Evolutionary conservation across 345 rosid species (phyloP), one percentile per base, ranked within the genome.

Genomic region (Stellera chamaejasme): DNA sequence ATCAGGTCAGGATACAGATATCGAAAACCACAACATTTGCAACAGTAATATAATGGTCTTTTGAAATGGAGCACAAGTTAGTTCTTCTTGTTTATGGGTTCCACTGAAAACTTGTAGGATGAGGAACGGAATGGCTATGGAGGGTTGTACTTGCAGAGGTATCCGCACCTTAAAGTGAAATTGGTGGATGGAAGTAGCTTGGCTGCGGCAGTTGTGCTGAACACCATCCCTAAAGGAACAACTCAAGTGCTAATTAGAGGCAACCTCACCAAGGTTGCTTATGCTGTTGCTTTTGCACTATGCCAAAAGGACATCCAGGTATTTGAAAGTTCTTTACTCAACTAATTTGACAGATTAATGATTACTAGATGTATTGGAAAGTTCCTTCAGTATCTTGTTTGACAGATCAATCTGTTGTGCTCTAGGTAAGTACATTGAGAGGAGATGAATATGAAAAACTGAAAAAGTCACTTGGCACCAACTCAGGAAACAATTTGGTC

Each of bases 111-210:
- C 36, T 54, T 36, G 11, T 26, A 15, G 28, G 48, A 14, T 16
- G 47, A 55, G 15, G 74, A 71, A 57, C 61, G 77, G 25, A 81
- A 81, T 45, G 56, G 52, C 15, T 63, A 72, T 42, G 87, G 79
- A 15, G 69, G 71, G 47, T 10, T 70, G 3, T 78, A 73, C 46
- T 45, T 78, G 9, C 54, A 73, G 50, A 74, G 41, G 66, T 43
- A 74, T 46, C 79, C 73, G 0, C 16, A 23, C 10, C 53, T 74
- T 5, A 64, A 61, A 50, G 54, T 52, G 14, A 78, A 66, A 56
- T 48, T 78, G 46, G 79, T 78, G 59, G 82, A 78, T 53, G 82
- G 82, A 10, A 78, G 67, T 13, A 64, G 75, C 27, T 57, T 74
- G 8, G 77, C 71, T 2, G 77, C 36, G 3, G 79, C 77, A 3